These are phyloP conservation scores for Saturnispora mendoncae DNA, from an alignment of 805 yeast genomes.

Conservation along the genomic window DNA sequence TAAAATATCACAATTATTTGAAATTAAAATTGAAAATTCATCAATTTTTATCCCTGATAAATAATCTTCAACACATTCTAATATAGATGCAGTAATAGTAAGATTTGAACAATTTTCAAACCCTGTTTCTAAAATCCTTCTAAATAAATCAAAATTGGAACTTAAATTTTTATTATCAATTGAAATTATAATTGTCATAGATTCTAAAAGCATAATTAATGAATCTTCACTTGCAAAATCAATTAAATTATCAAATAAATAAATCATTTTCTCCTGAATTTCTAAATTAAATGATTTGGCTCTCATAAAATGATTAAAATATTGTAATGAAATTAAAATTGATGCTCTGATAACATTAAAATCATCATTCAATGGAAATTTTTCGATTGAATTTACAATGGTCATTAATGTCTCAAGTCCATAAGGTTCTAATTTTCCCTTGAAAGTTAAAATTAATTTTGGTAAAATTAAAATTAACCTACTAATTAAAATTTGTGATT, in stretches of 20 bases:
- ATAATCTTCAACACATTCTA: conserved; percentile 58
- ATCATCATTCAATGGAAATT: conserved; percentile 16
- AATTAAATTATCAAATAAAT: conserved; percentile 36
- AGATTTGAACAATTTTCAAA: conserved; percentile 68
- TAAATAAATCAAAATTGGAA: conserved; percentile 33
- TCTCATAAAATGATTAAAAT: conserved; percentile 27
- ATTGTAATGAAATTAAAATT: conserved; percentile 44
- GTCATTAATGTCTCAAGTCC: conserved; percentile 23
- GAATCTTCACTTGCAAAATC: conserved; percentile 74
- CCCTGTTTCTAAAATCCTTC: conserved; percentile 54
- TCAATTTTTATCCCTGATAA: conserved; percentile 38
- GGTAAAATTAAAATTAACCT: conserved; percentile 49
- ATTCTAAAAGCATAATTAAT: conserved; percentile 62
- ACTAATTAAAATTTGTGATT: conserved; percentile 33
- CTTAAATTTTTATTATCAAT: conserved; percentile 33
- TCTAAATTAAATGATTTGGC: conserved; percentile 26
- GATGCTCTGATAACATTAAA: conserved; percentile 23
- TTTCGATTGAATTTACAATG: conserved; percentile 22
- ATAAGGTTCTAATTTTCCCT: conserved; percentile 19
- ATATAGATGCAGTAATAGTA: conserved; percentile 55
- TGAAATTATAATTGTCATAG: conserved; percentile 48
- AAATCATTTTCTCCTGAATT: conserved; percentile 25
- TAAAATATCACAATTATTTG: conserved; percentile 44
- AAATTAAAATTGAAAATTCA: conserved; percentile 40
- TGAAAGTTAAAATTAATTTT: conserved; percentile 45